Evolutionary conservation across 2,329 filamentous ascomycete species (phyloP).

Genomic region (Parastagonospora avenae): DNA sequence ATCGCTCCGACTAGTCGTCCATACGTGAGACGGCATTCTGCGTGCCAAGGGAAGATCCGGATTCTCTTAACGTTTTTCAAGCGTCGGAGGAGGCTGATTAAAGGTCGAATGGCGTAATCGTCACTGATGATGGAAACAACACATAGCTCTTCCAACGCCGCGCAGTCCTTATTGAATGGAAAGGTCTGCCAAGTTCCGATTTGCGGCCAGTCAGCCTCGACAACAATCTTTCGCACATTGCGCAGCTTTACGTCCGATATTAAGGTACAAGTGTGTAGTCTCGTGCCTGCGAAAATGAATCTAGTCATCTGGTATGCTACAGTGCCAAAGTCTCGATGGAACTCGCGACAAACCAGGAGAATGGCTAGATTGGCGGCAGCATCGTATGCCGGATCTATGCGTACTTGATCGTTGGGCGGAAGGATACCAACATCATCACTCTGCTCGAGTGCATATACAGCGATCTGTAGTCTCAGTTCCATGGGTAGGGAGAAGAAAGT

Average conservation of each 20-base stretch:
- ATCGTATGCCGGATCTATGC: constrained; percentile 4
- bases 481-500: constrained; percentile 40
- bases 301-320: constrained; percentile 43
- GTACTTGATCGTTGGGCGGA: neutral
- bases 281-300: constrained; percentile 36
- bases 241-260: neutral
- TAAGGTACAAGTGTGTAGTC: constrained; percentile 10
- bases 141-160: constrained; percentile 36
- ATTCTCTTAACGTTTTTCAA: constrained; percentile 41
- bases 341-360: constrained; percentile 47
- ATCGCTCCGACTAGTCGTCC: constrained; percentile 47
- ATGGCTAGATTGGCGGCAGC: constrained; percentile 33
- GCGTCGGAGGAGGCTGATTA: constrained; percentile 15
- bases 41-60: constrained; percentile 39
- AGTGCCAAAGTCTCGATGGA: constrained; percentile 42
- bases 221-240: constrained; percentile 31
- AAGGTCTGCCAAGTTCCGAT: constrained; percentile 38
- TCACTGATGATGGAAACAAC: constrained; percentile 8
- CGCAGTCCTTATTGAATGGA: constrained; percentile 37
- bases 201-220: constrained; percentile 31
- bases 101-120: constrained; percentile 9
- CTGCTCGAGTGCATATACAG: constrained; percentile 28
- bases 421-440: constrained; percentile 32
- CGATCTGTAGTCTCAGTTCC: constrained; percentile 44
- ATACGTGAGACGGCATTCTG: constrained; percentile 9